These are phyloP conservation scores for Trematosphaeria pertusa DNA, from an alignment of 2,329 filamentous ascomycete species.

Conservation along the genomic window DNA sequence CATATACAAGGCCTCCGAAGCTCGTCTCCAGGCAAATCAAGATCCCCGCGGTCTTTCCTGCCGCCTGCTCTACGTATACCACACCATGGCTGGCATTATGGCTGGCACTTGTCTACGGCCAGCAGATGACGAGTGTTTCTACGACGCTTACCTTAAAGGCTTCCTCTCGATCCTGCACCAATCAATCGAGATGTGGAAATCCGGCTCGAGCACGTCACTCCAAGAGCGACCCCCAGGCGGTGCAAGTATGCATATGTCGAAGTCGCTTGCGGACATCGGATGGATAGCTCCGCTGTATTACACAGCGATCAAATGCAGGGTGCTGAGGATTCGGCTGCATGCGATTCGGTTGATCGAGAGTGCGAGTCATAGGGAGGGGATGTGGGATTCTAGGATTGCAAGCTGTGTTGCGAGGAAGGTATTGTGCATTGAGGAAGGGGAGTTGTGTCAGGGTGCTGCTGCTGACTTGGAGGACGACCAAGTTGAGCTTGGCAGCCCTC, in stretches of 20 bases:
- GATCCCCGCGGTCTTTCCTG: too few species aligned
- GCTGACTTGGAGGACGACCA: neutral
- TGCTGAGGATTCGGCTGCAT: conserved; percentile 47
- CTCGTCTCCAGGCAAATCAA: too few species aligned
- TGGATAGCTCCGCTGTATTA: conserved; percentile 56
- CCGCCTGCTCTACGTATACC: conserved; percentile 5
- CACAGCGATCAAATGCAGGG: conserved; percentile 54
- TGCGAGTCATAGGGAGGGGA: conserved; percentile 47
- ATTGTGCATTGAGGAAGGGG: conserved; percentile 28
- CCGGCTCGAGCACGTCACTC: too few species aligned
- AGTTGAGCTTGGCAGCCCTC: neutral
- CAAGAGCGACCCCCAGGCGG: too few species aligned
- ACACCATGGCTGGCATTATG: conserved; percentile 15
- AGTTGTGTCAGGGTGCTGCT: neutral
- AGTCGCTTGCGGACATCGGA: conserved; percentile 51
- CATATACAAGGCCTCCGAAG: neutral
- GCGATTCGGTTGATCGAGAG: conserved; percentile 42
- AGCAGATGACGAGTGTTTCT: conserved; percentile 6
- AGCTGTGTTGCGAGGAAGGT: conserved; percentile 46
- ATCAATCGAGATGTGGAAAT: conserved; percentile 39
- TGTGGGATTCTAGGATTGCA: conserved; percentile 49
- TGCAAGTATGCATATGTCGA: conserved; percentile 28
- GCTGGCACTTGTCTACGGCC: conserved; percentile 3
- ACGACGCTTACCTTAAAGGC: conserved; percentile 22
- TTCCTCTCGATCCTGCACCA: conserved; percentile 19